These are phyloP conservation scores for Cymbopogon flexuosus DNA, from an alignment of 202 grass and related monocot species.

Conservation along the genomic window DNA sequence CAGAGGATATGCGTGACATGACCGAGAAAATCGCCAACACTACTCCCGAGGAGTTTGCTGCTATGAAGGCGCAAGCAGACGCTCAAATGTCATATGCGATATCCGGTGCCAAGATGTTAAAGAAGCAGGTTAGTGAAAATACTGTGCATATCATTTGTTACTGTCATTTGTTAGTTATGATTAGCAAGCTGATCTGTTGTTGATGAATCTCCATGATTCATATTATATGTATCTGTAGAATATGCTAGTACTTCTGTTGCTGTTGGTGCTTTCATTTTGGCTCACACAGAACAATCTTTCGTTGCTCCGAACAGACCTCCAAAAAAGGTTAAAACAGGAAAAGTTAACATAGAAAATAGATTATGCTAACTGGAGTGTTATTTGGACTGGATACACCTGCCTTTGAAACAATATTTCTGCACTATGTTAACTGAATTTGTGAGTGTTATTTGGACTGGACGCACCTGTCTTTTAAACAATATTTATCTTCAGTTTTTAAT, in stretches of 20 bases:
- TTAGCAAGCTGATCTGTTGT: not conserved
- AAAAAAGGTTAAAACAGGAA: not conserved
- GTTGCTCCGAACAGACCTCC: not conserved
- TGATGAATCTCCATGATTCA: not conserved
- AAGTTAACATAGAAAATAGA: not conserved
- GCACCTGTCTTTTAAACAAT: not conserved
- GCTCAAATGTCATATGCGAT: constrained; percentile 69
- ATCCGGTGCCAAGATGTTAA: constrained; percentile 72
- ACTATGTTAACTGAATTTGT: too few relatives aligned
- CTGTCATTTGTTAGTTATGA: not conserved
- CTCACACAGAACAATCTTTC: not conserved
- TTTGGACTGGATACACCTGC: not conserved
- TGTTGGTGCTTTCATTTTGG: not conserved
- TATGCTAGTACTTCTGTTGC: not conserved
- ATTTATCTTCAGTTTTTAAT: not conserved
- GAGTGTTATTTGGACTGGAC: not conserved
- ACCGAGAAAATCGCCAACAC: constrained; percentile 68
- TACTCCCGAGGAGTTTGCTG: constrained; percentile 80
- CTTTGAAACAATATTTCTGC: not conserved
- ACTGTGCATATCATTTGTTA: not conserved
- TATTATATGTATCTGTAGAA: constrained; percentile 1
- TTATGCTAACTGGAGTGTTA: not conserved
- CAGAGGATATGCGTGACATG: constrained; percentile 90
- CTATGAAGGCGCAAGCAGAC: constrained; percentile 82
- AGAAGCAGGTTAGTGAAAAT: constrained; percentile 61